Conservation (phyloP, 2,329 filamentous ascomycete species). For the Xylaria sp. region DNA sequence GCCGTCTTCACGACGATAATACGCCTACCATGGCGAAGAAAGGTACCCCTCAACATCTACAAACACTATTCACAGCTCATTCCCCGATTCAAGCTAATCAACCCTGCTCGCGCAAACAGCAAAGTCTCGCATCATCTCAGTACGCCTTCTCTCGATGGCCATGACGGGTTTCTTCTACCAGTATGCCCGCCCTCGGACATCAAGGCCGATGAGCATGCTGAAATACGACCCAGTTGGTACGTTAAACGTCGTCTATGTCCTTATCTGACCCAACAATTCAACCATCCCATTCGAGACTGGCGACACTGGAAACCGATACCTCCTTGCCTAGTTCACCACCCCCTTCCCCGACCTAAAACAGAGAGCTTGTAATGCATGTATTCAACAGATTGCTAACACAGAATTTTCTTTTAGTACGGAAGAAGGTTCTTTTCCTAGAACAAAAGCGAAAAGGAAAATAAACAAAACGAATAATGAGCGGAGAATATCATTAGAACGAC, state of each 20-base stretch:
- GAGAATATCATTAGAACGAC: slow-evolving; percentile 24
- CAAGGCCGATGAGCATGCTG: slow-evolving; percentile 90
- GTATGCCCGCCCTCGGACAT: slow-evolving; percentile 78
- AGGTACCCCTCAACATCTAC: slow-evolving; percentile 37
- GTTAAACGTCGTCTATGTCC: slow-evolving; percentile 33
- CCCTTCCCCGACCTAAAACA: too few species aligned
- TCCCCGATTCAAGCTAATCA: slow-evolving; percentile 12
- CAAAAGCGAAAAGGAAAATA: slow-evolving; percentile 78
- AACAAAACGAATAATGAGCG: slow-evolving; percentile 17
- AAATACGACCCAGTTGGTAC: slow-evolving; percentile 98
- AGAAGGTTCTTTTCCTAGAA: slow-evolving; percentile 95
- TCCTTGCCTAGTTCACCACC: neutral
- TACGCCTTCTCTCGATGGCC: slow-evolving; percentile 97
- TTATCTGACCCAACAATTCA: neutral
- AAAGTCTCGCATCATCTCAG: slow-evolving; percentile 90
- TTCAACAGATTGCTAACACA: slow-evolving; percentile 7
- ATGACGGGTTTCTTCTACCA: slow-evolving; percentile 98
- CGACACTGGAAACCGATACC: neutral
- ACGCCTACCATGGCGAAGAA: slow-evolving; percentile 50
- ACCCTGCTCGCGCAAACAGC: slow-evolving; percentile 52
- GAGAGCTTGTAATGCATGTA: too few species aligned
- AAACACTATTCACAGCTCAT: neutral
- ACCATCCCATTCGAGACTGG: neutral
- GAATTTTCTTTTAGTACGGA: slow-evolving; percentile 68
- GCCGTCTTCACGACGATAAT: slow-evolving; percentile 13